Base-by-base conservation (phyloP, 2,329 filamentous ascomycete species). In the Diplodia scrobiculata region DNA sequence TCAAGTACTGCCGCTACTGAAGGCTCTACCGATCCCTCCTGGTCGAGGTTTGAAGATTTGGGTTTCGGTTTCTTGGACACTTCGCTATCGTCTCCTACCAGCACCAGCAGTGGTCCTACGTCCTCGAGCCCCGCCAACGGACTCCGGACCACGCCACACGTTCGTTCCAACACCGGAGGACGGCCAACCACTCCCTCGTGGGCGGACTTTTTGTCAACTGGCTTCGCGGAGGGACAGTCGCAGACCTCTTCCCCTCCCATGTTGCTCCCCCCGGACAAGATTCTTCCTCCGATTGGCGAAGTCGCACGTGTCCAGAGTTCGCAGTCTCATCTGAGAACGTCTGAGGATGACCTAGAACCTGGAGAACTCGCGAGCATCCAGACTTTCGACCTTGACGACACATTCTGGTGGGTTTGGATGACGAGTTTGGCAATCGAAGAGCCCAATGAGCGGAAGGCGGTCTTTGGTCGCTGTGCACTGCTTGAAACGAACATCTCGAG, bases 381-480 rank as follows among this genome's bases (percentile, higher is more conserved):
- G 27, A 85, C 85, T 45, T 86, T 98, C 66, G 89, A 95, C 69
- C 83, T 99, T 5, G 95, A 99, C 72, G 94, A 98, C 76, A 90
- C 92, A 1, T 99, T 99, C 77, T 99, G 95, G 95, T 98, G 95
- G 94, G 95, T 98, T 3, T 99, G 95, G 95, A 98, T 99, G 84
- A 96, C 88, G 71, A 98, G 94, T 82, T 81, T 99, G 73, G 92
- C 94, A 1, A 90, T 88, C 0, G 95, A 99, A 73, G 95, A 99
- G 79, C 91, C 93, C 0, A 79, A 87, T 0, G 85, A 89, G 54
- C 87, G 95, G 68, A 99, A 99, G 76, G 89, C 93, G 5, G 92
- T 93, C 0, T 99, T 99, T 76, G 95, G 95, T 45, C 86, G 95
- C 69, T 99, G 95, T 73, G 92, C 95, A 21, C 84, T 99, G 47